Evolutionary conservation across 495 filamentous ascomycete species (phyloP).

Genomic region (Haplographium delicatum): DNA sequence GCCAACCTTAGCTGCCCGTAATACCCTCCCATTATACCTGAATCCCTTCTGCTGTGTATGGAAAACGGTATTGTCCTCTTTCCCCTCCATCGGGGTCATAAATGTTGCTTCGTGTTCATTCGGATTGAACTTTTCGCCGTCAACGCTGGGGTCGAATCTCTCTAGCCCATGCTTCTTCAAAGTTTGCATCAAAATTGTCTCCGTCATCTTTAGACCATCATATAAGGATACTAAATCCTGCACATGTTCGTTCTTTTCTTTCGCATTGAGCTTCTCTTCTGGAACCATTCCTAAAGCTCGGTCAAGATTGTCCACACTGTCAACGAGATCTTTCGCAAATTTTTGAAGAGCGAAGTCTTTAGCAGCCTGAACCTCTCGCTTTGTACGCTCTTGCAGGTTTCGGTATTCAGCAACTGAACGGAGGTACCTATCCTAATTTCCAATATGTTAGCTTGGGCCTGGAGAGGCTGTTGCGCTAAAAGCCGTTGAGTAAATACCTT

Average conservation of each 20-base stretch:
- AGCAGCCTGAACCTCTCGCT: slow-evolving; percentile 80
- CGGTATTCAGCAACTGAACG: slow-evolving; percentile 93
- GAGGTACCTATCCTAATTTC: slow-evolving; percentile 76
- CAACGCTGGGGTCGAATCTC: slow-evolving; percentile 68
- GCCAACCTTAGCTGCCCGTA: slow-evolving; percentile 92
- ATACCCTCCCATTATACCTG: slow-evolving; percentile 77
- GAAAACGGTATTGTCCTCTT: slow-evolving; percentile 88
- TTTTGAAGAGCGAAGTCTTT: slow-evolving; percentile 91
- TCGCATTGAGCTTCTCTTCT: slow-evolving; percentile 55
- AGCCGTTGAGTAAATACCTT: slow-evolving; percentile 54
- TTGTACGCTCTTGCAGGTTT: slow-evolving; percentile 91
- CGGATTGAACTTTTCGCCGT: slow-evolving; percentile 78
- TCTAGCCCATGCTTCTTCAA: slow-evolving; percentile 91
- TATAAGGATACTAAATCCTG: slow-evolving; percentile 76
- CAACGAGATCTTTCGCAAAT: slow-evolving; percentile 91
- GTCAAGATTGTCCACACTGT: slow-evolving; percentile 94
- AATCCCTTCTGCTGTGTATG: slow-evolving; percentile 94
- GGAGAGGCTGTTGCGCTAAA: slow-evolving; percentile 3
- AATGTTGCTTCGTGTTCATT: slow-evolving; percentile 96
- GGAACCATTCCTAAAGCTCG: slow-evolving; percentile 79
- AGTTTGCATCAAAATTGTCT: slow-evolving; percentile 79
- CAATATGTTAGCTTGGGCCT: background rate
- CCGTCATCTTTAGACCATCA: slow-evolving; percentile 90
- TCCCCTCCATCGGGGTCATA: slow-evolving; percentile 73
- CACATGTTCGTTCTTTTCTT: slow-evolving; percentile 47